Conservation (phyloP, 257 asterid species). For the Plantago major region DNA sequence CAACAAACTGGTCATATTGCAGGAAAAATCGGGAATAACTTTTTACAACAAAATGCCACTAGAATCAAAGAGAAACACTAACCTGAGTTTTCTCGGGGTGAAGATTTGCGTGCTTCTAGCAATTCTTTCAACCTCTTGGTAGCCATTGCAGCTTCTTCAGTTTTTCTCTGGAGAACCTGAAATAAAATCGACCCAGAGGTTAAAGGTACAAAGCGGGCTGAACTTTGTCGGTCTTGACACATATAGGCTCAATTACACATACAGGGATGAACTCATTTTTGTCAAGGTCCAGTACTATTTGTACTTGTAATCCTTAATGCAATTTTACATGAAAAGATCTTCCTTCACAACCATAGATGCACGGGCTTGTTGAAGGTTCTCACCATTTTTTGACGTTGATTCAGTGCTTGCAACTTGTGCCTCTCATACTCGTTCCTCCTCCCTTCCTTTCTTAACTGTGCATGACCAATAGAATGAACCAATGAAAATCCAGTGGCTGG, state of each 20-base stretch:
- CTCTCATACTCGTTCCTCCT: constrained; percentile 96
- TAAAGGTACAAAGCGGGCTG: no score
- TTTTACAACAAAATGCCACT: background rate
- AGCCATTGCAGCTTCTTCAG: constrained; percentile 99
- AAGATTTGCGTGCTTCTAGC: constrained; percentile 94
- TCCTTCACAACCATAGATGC: background rate
- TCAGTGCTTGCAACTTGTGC: constrained; percentile 90
- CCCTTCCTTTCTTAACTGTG: constrained; percentile 94
- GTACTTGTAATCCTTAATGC: background rate
- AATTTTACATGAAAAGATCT: background rate
- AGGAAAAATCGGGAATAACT: background rate
- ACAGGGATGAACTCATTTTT: no score
- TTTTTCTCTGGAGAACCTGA: constrained; percentile 99
- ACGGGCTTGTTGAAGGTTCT: constrained; percentile 19
- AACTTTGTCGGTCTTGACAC: no score
- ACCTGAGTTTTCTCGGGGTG: constrained; percentile 89
- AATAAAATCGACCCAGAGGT: constrained; percentile 18
- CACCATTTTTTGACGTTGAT: constrained; percentile 98
- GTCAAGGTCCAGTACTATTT: background rate
- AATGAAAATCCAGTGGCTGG: constrained; percentile 12
- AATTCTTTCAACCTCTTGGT: constrained; percentile 94
- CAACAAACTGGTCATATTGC: no score
- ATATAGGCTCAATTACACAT: no score
- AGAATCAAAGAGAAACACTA: constrained; percentile 4
- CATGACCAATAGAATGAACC: constrained; percentile 8